Evolutionary conservation across 2,329 filamentous ascomycete genomes (phyloP).

Genomic region (Dactylellina haptotyla): DNA sequence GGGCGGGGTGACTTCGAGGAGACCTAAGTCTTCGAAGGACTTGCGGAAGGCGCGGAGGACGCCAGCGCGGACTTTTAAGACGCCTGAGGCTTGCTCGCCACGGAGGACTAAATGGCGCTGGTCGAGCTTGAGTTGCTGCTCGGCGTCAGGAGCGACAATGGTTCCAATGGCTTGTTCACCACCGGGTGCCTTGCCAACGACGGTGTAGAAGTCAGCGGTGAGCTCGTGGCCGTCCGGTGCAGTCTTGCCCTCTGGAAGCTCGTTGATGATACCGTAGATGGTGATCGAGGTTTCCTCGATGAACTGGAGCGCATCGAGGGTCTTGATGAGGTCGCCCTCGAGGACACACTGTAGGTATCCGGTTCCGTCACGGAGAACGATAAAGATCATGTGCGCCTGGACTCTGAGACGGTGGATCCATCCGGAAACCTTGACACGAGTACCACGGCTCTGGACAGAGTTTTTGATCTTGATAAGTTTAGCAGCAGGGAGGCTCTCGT

Average conservation of each 20-base stretch:
- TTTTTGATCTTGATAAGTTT: conserved; percentile 77
- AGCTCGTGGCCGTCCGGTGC: conserved; percentile 87
- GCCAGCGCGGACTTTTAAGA: conserved; percentile 86
- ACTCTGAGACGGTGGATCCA: conserved; percentile 82
- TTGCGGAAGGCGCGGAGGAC: conserved; percentile 83
- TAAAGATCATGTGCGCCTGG: conserved; percentile 86
- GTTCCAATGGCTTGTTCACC: conserved; percentile 93
- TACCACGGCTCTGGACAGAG: conserved; percentile 71
- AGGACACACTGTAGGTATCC: conserved; percentile 86
- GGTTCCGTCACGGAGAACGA: conserved; percentile 86
- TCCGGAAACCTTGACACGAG: conserved; percentile 80
- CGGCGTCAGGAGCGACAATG: conserved; percentile 74
- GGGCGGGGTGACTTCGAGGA: conserved; percentile 86
- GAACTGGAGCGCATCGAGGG: conserved; percentile 88
- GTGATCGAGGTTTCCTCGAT: conserved; percentile 87
- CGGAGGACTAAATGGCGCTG: conserved; percentile 85
- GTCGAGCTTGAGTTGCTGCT: conserved; percentile 79
- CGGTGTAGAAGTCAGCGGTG: conserved; percentile 86
- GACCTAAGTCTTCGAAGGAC: conserved; percentile 78
- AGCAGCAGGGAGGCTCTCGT: conserved; percentile 71
- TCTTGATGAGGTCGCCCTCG: conserved; percentile 79
- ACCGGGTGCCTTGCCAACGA: conserved; percentile 81
- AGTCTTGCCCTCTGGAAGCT: conserved; percentile 79
- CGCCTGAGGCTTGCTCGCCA: conserved; percentile 81
- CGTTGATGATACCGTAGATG: conserved; percentile 83